A percentile compares a stretch with the other conserved stretches of the same genome.
phyloP scores from a whole-genome alignment of 208 protist genomes.

The Leishmania turanica region DNA sequence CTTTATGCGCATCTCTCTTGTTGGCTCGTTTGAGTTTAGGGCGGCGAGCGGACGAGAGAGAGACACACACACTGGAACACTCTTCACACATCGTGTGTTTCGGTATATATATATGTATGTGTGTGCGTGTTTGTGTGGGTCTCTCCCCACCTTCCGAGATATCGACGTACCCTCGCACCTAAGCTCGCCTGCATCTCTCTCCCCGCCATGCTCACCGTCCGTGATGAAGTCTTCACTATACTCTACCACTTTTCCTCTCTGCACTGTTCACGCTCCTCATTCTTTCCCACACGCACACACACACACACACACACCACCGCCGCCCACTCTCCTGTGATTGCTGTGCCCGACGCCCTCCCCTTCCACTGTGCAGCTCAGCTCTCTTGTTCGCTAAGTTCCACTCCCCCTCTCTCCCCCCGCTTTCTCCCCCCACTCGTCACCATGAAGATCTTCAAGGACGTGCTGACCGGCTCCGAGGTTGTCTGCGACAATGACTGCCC shows the following conservation, averaged over 20 bases:
- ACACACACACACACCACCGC: neutral
- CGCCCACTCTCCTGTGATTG: neutral
- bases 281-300: no score
- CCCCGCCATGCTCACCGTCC: neutral
- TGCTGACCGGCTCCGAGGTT: slow-evolving; percentile 90
- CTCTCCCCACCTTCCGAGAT: neutral
- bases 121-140: neutral
- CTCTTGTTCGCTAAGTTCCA: neutral
- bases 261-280: neutral
- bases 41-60: neutral
- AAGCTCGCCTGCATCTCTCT: neutral
- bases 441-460: slow-evolving; percentile 92
- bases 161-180: neutral
- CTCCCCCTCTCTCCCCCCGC: neutral
- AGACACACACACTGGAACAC: neutral
- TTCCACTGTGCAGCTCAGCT: slow-evolving; percentile 12
- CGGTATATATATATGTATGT: neutral
- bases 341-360: neutral
- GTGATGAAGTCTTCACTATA: neutral
- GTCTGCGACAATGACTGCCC: slow-evolving; percentile 91
- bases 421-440: slow-evolving; percentile 2
- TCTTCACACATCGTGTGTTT: neutral
- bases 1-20: neutral
- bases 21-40: neutral
- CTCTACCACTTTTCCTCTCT: neutral